Base-by-base conservation (phyloP, 352 stramenopile species). In the Phytophthora citrophthora region DNA sequence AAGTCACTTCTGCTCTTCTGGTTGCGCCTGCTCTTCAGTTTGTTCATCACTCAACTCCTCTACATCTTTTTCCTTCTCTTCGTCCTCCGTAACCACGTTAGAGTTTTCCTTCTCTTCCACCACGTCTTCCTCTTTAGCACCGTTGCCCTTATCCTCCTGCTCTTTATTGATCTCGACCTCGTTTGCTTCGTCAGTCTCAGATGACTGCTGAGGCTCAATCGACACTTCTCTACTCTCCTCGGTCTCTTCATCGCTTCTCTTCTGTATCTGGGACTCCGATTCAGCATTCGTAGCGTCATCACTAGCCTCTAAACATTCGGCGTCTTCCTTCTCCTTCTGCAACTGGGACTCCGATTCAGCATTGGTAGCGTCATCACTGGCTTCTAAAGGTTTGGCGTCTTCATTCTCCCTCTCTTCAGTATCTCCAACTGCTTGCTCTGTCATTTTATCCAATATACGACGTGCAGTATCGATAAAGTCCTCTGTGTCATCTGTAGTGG, bases 401-500 rank as follows among this genome's bases (percentile, higher is more conserved):
- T 46, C 15, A 15, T 31, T 11, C 13, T 55, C 26, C 8, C 31
- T 23, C 1, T 0, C 44, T 23, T 61, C 24, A 7, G 23, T 15
- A 36, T 34, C 46, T 16, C 64, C 43, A 15, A 31, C 7, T 18
- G 29, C 23, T 20, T 44, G 32, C n/a, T 72, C 48, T n/a, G 26
- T 39, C 13, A 13, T 4, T 11, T 38, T 63, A 12, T 40, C 50
- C 8, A 89, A 52, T 4, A 91, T 71, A 9, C 78, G 81, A 34
- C 74, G 59, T 10, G 87, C 59, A 10, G 76, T 90, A 55, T 92
- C 81, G 11, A 64, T 79, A 13, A 90, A 77, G 32, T 92, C 81
- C 2, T 68, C 57, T 0, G 61, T 61, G 24, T 92, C 81, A n/a
- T 81, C 52, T 0, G 73, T 88, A 7, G 70, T 61, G 5, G 69